phyloP scores from a whole-genome alignment of 73 alveolate genomes.

The Tetrahymena elliotti region DNA sequence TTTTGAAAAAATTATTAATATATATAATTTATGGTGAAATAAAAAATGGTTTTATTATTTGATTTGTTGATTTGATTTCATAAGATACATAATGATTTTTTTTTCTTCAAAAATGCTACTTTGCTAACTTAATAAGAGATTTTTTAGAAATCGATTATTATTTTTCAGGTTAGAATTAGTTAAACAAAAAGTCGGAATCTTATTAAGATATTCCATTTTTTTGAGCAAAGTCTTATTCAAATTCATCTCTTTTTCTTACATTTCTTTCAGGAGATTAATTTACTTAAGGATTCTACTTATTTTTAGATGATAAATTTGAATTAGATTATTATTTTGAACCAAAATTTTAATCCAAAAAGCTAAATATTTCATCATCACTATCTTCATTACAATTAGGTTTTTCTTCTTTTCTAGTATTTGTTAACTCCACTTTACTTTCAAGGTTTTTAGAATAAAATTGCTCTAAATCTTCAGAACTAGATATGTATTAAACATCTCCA shows the following conservation, averaged over 20 bases:
- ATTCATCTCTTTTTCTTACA: not conserved
- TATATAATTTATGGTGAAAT: too few relatives aligned
- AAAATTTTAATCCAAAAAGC: not conserved
- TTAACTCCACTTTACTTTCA: not conserved
- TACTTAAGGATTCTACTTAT: not conserved
- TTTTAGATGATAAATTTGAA: too few relatives aligned
- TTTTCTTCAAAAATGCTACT: not conserved
- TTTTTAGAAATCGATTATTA: not conserved
- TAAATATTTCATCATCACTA: not conserved
- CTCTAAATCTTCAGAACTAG: not conserved
- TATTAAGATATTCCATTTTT: not conserved
- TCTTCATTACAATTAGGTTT: not conserved
- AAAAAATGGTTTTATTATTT: too few relatives aligned
- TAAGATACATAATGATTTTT: too few relatives aligned
- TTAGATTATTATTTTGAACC: not conserved
- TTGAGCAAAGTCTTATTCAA: not conserved
- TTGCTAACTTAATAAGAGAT: not conserved
- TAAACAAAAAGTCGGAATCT: not conserved
- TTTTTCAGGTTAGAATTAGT: not conserved
- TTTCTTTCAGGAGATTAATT: not conserved
- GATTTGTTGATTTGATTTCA: too few relatives aligned
- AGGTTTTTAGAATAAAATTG: not conserved
- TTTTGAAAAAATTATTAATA: too few relatives aligned
- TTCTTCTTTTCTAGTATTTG: not conserved
- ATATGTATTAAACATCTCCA: not conserved